These are phyloP conservation scores for Hypoxylon trugodes DNA, from an alignment of 495 filamentous ascomycete genomes.

Conservation along the genomic window DNA sequence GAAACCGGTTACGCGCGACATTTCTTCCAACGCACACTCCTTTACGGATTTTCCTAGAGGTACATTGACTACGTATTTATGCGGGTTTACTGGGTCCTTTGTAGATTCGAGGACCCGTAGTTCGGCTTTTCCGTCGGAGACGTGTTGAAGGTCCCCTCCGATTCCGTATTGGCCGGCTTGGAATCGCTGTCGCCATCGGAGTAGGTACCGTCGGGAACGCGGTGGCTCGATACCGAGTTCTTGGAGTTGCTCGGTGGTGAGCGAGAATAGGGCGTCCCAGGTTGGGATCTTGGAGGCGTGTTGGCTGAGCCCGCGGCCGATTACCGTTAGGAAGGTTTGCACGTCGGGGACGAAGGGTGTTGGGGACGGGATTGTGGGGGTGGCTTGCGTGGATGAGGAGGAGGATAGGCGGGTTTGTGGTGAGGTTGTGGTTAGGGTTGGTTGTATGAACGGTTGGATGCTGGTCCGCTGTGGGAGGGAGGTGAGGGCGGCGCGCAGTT, in stretches of 20 bases:
- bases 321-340: conserved; percentile 86
- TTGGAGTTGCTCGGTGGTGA: conserved; percentile 77
- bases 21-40: conserved; percentile 49
- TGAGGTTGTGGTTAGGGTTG: too few relatives aligned
- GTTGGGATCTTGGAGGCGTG: conserved; percentile 84
- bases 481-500: conserved; percentile 28
- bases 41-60: conserved; percentile 59
- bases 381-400: conserved; percentile 42
- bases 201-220: conserved; percentile 79
- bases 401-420: conserved; percentile 36
- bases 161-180: conserved; percentile 75
- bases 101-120: conserved; percentile 73
- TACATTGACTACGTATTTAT: conserved; percentile 73
- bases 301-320: conserved; percentile 83
- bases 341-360: conserved; percentile 89
- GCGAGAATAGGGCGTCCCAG: conserved; percentile 87
- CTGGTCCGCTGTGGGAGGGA: neutral
- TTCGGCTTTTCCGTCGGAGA: conserved; percentile 75
- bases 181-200: conserved; percentile 87
- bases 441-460: conserved; percentile 39
- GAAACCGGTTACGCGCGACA: conserved; percentile 67
- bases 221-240: conserved; percentile 88
- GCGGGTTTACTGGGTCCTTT: conserved; percentile 21
- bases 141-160: conserved; percentile 78
- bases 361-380: conserved; percentile 67